Base-by-base conservation (phyloP, 2,329 filamentous ascomycete species). In the Fusarium palustre region DNA sequence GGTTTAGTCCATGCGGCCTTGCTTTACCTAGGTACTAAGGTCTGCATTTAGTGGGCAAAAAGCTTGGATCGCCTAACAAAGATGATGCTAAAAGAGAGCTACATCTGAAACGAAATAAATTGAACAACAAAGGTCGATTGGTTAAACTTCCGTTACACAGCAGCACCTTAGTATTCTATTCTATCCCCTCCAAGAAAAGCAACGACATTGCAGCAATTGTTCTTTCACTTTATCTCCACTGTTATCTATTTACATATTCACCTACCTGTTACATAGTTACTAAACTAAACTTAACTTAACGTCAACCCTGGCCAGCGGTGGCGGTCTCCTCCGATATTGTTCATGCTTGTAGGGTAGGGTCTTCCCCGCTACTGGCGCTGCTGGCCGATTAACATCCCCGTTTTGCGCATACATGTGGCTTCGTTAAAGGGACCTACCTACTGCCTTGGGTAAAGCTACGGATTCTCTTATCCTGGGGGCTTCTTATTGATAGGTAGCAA, bases 361-460 rank as follows among this genome's bases (percentile, higher is more conserved):
- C 66, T 54, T 52, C 33, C 55, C 45, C 67, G 54, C 52, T 56
- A 43, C 24, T 55, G 62, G 54, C 63, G 54, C 52, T 57, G 47
- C 28, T 56, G 62, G 54, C 66, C 53, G 55, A 66, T 62, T 54
- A 13, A 31, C 54, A 46, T 56, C 62, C 72, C 69, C 72, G 72
- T 74, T 74, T 74, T 66, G 52, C 61, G 72, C 72, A 74, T 43
- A 43, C 22, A 43, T 45, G 57, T 59, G 55, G 62, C 67, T 69
- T 73, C 60, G 52, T 73, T 71, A 63, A 64, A 61, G 57, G 61
- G n/a, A 52, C 33, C 48, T 46, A 45, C 24, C 39, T 47, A 64
- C 55, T 53, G 34, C 55, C 33, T 34, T 49, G 54, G 18, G 50
- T 60, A 70, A 67, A 61, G 71, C 71, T 72, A 56, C 47, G 43